These are phyloP conservation scores for Microstegium vimineum DNA, from an alignment of 176 grass and related monocot genomes.

Conservation along the genomic window DNA sequence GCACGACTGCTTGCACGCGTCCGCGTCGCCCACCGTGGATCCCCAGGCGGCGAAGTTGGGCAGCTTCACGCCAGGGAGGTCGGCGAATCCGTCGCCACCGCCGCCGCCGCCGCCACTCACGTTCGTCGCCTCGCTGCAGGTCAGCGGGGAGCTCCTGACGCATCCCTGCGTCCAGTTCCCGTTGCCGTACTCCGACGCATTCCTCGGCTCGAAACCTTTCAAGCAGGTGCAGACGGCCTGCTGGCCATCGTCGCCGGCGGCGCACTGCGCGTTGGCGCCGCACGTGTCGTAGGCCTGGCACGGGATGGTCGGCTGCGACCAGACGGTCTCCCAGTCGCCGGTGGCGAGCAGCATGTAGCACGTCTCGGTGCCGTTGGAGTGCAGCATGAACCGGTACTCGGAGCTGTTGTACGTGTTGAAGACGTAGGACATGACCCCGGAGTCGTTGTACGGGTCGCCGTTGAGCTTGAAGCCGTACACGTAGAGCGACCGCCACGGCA, in stretches of 20 bases:
- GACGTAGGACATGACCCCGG: slow-evolving; percentile 20
- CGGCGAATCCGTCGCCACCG: slow-evolving; percentile 41
- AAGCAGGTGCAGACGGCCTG: slow-evolving; percentile 51
- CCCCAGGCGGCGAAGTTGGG: slow-evolving; percentile 58
- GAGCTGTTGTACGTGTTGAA: slow-evolving; percentile 37
- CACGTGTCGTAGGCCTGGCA: slow-evolving; percentile 72
- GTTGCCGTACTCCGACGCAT: slow-evolving; percentile 22
- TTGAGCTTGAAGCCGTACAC: slow-evolving; percentile 44
- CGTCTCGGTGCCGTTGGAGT: slow-evolving; percentile 43
- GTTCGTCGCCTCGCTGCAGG: no score
- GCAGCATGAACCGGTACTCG: slow-evolving; percentile 37
- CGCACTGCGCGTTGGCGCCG: slow-evolving; percentile 55
- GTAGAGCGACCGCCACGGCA: slow-evolving; percentile 41
- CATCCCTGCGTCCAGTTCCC: slow-evolving; percentile 57
- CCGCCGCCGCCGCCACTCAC: no score
- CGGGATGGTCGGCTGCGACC: slow-evolving; percentile 42
- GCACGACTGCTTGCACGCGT: slow-evolving; percentile 45
- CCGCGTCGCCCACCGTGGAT: slow-evolving; percentile 9
- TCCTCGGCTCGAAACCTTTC: slow-evolving; percentile 37
- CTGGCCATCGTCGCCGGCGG: no score
- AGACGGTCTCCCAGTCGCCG: slow-evolving; percentile 42
- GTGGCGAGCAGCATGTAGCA: slow-evolving; percentile 43
- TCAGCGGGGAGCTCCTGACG: slow-evolving; percentile 39
- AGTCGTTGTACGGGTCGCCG: slow-evolving; percentile 4
- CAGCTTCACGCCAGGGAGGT: slow-evolving; percentile 57